These are phyloP conservation scores for Trametes sanguinea DNA, from an alignment of 768 basidiomycete species.

Conservation along the genomic window DNA sequence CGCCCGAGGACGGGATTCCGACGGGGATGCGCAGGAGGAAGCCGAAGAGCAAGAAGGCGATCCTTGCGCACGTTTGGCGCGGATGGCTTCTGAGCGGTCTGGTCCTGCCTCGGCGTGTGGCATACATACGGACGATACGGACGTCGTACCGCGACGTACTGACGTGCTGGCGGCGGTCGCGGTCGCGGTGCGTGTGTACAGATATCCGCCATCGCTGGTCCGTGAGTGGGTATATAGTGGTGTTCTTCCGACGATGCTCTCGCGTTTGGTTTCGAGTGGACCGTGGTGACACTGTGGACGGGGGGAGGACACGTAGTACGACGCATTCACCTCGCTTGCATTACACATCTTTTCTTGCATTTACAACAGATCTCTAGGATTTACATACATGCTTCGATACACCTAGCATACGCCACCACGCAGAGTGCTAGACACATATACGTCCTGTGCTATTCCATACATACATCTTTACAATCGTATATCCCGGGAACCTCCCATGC, in stretches of 20 bases:
- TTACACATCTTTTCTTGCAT: too few species aligned
- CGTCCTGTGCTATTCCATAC: background rate
- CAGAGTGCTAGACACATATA: background rate
- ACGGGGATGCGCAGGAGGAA: constrained; percentile 30
- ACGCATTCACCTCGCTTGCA: too few species aligned
- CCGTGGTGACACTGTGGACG: background rate
- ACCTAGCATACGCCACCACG: background rate
- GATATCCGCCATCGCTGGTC: background rate
- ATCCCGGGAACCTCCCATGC: too few species aligned
- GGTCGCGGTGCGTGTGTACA: background rate
- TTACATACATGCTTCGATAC: background rate
- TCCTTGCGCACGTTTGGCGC: constrained; percentile 27
- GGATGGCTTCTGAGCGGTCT: constrained; percentile 17
- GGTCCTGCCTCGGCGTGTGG: too few species aligned
- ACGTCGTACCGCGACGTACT: too few species aligned
- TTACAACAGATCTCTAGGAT: too few species aligned
- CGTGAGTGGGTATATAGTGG: constrained; percentile 7
- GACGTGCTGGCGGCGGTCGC: background rate
- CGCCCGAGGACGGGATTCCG: constrained; percentile 28
- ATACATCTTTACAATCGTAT: background rate
- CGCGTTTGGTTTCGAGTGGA: background rate
- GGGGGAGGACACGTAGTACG: background rate
- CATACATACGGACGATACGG: too few species aligned
- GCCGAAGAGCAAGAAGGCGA: constrained; percentile 30
- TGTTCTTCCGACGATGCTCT: background rate